Conservation (phyloP, 1,284 basidiomycete species). For the Pseudozyma tsukubaensis region DNA sequence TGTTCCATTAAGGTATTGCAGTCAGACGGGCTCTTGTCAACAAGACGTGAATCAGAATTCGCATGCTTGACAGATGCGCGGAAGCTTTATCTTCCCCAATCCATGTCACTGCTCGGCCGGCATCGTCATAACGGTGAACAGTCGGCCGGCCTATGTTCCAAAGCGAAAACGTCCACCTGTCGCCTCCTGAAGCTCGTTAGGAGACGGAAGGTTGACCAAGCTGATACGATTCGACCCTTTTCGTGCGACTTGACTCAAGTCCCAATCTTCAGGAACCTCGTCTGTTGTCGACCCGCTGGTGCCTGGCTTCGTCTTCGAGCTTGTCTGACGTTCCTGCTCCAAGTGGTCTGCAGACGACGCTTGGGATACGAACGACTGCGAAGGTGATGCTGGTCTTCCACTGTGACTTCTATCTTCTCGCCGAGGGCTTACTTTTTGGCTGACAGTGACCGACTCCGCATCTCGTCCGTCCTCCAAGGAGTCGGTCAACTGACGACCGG, state of each 20-base stretch:
- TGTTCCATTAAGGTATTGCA: too few relatives aligned
- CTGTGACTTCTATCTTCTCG: neutral
- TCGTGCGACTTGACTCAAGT: constrained; percentile 35
- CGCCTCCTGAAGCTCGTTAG: constrained; percentile 43
- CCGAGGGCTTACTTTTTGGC: neutral
- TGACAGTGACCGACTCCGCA: neutral
- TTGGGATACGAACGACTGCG: constrained; percentile 9
- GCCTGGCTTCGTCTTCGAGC: neutral
- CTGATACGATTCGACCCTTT: constrained; percentile 42
- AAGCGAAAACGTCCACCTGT: constrained; percentile 40
- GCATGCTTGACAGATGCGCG: too few relatives aligned
- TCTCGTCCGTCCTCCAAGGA: neutral
- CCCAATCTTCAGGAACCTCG: constrained; percentile 44
- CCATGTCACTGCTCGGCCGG: too few relatives aligned
- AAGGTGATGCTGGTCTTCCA: constrained; percentile 7
- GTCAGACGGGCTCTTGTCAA: too few relatives aligned
- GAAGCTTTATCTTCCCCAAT: too few relatives aligned
- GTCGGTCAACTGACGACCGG: constrained; percentile 10
- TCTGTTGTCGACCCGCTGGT: constrained; percentile 5
- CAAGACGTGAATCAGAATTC: too few relatives aligned
- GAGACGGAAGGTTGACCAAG: constrained; percentile 45
- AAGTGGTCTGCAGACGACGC: constrained; percentile 11
- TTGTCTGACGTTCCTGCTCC: neutral
- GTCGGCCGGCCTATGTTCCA: constrained; percentile 10
- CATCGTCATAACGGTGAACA: too few relatives aligned